A percentile compares a stretch with the other conserved stretches of the same genome.
phyloP scores from a whole-genome alignment of 2,329 filamentous ascomycete species.

The Apiospora koreana region DNA sequence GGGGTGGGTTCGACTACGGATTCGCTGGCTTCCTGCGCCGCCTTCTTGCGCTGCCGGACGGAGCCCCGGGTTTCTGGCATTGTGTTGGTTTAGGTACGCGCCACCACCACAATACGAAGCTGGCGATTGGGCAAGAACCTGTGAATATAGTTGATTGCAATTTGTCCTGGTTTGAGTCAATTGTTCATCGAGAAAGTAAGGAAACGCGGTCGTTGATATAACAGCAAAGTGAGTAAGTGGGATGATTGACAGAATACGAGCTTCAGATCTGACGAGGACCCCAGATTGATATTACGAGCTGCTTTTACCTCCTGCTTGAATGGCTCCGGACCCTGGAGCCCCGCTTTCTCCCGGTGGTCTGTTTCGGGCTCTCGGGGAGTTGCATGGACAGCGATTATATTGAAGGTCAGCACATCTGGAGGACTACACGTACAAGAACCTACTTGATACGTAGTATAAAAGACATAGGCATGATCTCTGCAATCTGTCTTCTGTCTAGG shows the following conservation, averaged over 20 bases:
- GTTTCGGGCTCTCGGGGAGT: conserved; percentile 7
- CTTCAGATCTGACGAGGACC: background rate
- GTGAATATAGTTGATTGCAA: background rate
- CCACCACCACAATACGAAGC: background rate
- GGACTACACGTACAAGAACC: background rate
- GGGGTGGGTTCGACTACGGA: conserved; percentile 11
- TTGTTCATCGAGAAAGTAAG: background rate
- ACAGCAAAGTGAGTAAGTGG: background rate
- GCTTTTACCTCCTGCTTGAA: conserved; percentile 1
- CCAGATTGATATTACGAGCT: background rate
- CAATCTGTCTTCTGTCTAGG: background rate
- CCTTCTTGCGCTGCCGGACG: conserved; percentile 47
- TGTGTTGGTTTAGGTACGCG: background rate
- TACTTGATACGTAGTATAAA: background rate
- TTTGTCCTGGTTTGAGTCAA: background rate
- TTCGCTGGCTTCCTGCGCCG: conserved; percentile 19
- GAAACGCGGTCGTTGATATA: background rate
- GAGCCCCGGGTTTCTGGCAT: conserved; percentile 26
- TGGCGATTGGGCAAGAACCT: background rate
- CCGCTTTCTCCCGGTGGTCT: background rate
- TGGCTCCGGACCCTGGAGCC: background rate
- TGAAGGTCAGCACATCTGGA: background rate
- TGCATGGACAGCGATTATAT: too few species aligned
- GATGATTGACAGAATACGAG: background rate
- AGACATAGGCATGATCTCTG: background rate